Evolutionary conservation across 495 filamentous ascomycete species (phyloP).

Genomic region (Aspergillus kassunensis): DNA sequence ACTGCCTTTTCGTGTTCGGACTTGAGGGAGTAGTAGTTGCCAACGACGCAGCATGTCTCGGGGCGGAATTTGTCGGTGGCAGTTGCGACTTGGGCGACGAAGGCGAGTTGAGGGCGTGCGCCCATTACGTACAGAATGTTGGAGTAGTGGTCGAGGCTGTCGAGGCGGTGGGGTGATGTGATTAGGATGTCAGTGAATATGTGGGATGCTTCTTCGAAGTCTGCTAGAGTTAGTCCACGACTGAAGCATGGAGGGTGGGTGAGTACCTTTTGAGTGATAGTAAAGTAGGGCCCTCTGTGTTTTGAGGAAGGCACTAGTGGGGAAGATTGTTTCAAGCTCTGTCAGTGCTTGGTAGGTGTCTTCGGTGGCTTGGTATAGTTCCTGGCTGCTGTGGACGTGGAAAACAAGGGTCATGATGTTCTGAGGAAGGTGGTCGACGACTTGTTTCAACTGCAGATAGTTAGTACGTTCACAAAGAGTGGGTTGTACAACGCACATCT

Average conservation of each 20-base stretch:
- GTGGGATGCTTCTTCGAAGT: constrained; percentile 78
- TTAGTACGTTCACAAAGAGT: constrained; percentile 14
- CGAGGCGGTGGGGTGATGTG: constrained; percentile 80
- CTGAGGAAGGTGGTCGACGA: constrained; percentile 64
- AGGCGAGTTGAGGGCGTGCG: constrained; percentile 80
- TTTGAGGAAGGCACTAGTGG: constrained; percentile 78
- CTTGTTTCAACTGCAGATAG: constrained; percentile 47
- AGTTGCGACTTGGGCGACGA: constrained; percentile 84
- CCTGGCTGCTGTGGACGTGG: constrained; percentile 81
- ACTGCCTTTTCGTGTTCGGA: constrained; percentile 97
- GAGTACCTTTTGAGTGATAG: constrained; percentile 82
- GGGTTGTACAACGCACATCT: constrained; percentile 57
- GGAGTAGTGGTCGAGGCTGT: constrained; percentile 89
- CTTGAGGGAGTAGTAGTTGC: constrained; percentile 93
- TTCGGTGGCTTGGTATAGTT: constrained; percentile 81
- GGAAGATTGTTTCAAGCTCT: constrained; percentile 78
- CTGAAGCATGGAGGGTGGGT: not conserved
- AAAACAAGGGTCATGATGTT: constrained; percentile 94
- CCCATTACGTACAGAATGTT: constrained; percentile 96
- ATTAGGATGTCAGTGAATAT: constrained; percentile 80
- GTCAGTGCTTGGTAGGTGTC: constrained; percentile 63
- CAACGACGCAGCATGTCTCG: constrained; percentile 94
- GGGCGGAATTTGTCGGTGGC: constrained; percentile 93
- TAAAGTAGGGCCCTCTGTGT: constrained; percentile 83
- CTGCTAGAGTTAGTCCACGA: constrained; percentile 30